These are phyloP conservation scores for Inonotus obliquus DNA, from an alignment of 1,284 basidiomycete genomes.

Conservation along the genomic window DNA sequence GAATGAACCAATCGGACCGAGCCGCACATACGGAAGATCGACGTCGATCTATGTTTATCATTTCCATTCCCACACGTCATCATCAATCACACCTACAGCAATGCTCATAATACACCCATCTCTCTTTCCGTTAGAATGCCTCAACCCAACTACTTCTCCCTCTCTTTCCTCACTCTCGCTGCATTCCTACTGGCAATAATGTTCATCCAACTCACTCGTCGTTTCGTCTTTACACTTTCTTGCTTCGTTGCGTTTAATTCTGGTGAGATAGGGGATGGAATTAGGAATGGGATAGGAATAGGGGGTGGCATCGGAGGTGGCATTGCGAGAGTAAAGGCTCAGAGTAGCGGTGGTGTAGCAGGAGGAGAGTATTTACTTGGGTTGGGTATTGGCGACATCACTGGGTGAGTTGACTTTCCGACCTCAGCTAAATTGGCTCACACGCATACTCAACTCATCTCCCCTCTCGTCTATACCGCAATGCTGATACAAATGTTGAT, in stretches of 20 bases:
- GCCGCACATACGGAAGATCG: too few relatives aligned
- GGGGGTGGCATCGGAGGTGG: neutral
- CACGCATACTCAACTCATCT: constrained; percentile 6
- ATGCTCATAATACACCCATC: too few relatives aligned
- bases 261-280: neutral
- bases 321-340: neutral
- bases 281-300: neutral
- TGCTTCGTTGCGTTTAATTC: neutral
- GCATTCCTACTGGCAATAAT: neutral
- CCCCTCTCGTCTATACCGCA: too few relatives aligned
- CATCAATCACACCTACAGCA: too few relatives aligned
- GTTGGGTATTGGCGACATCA: constrained; percentile 60
- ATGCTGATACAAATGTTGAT: constrained; percentile 1
- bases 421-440: neutral
- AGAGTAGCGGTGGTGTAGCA: neutral
- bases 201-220: neutral
- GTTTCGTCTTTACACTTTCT: neutral
- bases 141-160: neutral
- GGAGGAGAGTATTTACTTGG: constrained; percentile 20
- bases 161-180: neutral
- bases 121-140: neutral
- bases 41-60: too few relatives aligned
- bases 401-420: constrained; percentile 45
- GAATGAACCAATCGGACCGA: too few relatives aligned
- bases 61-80: too few relatives aligned